Evolutionary conservation across 306 rosid genomes (phyloP), one percentile per base, ranked within the genome.

Genomic region (Cicer yamashitae): DNA sequence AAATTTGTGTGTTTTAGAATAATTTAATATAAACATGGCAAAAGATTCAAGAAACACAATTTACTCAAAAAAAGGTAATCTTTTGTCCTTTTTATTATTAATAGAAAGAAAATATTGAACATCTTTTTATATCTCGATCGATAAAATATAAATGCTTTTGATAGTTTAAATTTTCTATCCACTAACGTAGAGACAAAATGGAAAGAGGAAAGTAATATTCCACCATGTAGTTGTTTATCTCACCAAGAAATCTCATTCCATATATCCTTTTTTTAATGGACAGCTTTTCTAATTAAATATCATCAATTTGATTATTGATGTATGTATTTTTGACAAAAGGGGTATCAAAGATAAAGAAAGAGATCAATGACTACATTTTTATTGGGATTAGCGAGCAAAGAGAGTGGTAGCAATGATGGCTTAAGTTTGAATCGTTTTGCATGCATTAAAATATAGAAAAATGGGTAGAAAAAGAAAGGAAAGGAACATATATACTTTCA

Each of bases 341-440:
- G 71, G 57, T 79, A 65, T 54, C 44, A 74, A 46, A 75, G 13
- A 51, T n/a, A 50, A 58, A 45, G 61, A 73, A 50, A 67, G 75
- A 62, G 56, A 79, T 68, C n/a, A 20, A 81, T 71, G 75, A 38
- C 17, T 59, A 59, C 71, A 85, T 71, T 79, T 81, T 89, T 80
- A 67, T 91, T 34, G 93, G 96, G 91, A 91, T 91, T 81, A 74
- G 91, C 56, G 90, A 79, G 22, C 71, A 83, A 89, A 82, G 77
- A 81, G 88, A 76, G 84, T 91, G 96, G 85, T 75, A 78, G 91
- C 78, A 89, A 91, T 89, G 90, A 91, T 89, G 89, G 79, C 70
- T 80, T 86, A 17, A 67, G 76, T 70, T 84, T 80, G 86, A 88
- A 87, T 88, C 57, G 91, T 86, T 70, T 84, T 89, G 87, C 91